Evolutionary conservation across 2,329 filamentous ascomycete species (phyloP).

Genomic region (Hirsutella thompsonii): DNA sequence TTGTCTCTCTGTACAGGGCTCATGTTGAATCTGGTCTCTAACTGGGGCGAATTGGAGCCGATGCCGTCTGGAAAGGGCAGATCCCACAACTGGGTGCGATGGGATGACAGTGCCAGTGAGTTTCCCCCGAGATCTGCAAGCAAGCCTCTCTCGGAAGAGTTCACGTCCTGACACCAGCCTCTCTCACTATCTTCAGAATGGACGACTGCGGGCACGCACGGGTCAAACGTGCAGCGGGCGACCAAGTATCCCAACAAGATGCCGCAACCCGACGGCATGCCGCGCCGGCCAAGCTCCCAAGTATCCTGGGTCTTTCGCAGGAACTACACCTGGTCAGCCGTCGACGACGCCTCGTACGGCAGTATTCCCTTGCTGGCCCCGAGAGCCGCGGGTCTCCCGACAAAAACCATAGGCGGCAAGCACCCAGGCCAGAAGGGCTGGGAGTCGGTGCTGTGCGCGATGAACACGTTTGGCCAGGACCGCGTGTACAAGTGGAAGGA

Average conservation of each 20-base stretch:
- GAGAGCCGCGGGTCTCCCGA: too few relatives aligned
- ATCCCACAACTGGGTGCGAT: neutral
- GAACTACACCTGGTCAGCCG: constrained; percentile 1
- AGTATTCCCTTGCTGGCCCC: too few relatives aligned
- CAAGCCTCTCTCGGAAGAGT: neutral
- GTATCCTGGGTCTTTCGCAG: constrained; percentile 1
- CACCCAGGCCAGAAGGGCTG: neutral
- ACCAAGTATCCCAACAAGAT: neutral
- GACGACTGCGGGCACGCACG: neutral
- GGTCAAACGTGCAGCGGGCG: neutral
- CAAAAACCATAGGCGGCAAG: neutral
- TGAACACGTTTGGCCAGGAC: constrained; percentile 1
- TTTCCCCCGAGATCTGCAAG: neutral
- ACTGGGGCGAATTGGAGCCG: constrained; percentile 1
- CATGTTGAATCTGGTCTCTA: neutral
- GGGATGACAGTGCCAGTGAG: neutral
- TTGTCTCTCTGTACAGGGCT: neutral
- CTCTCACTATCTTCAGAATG: too few relatives aligned
- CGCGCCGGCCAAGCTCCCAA: neutral
- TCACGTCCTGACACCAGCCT: too few relatives aligned
- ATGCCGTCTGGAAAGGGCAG: neutral
- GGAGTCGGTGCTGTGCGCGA: constrained; percentile 1
- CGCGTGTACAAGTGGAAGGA: neutral
- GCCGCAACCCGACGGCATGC: neutral
- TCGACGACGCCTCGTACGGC: neutral